These are phyloP conservation scores for Zygoascus hellenicus DNA, from an alignment of 1,139 yeast species.

Conservation along the genomic window DNA sequence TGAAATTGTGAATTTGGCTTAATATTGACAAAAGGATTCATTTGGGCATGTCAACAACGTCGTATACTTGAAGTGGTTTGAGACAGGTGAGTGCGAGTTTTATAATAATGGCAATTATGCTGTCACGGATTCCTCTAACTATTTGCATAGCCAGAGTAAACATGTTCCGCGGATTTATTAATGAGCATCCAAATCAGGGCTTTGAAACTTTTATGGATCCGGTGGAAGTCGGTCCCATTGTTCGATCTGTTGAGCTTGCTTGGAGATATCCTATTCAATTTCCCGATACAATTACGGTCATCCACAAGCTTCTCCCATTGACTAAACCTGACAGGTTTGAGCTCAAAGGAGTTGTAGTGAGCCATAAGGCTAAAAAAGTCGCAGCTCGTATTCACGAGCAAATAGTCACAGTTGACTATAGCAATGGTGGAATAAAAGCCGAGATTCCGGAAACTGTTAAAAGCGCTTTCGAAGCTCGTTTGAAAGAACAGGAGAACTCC, in stretches of 20 bases:
- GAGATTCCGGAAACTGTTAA: constrained; percentile 27
- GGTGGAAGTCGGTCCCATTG: constrained; percentile 31
- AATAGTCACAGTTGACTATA: constrained; percentile 33
- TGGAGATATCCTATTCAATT: constrained; percentile 33
- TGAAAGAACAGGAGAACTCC: constrained; percentile 11
- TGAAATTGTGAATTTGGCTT: neutral
- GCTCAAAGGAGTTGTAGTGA: constrained; percentile 34
- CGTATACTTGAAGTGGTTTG: constrained; percentile 33
- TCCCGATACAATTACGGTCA: constrained; percentile 32
- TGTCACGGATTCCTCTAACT: neutral
- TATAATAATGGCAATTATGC: neutral
- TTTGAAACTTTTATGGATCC: constrained; percentile 25
- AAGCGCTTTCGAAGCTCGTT: constrained; percentile 16
- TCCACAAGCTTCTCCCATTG: constrained; percentile 28
- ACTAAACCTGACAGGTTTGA: constrained; percentile 28
- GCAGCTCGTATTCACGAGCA: constrained; percentile 33
- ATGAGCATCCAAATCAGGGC: constrained; percentile 17
- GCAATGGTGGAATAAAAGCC: constrained; percentile 29
- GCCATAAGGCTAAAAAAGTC: constrained; percentile 31
- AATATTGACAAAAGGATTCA: constrained; percentile 20
- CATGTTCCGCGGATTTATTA: constrained; percentile 19
- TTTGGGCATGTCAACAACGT: constrained; percentile 35
- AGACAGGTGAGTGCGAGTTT: constrained; percentile 18
- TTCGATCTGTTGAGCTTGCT: constrained; percentile 30
- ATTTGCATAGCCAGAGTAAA: constrained; percentile 29